Percentiles rank a stretch among this genome's conserved stretches.
phyloP scores from a whole-genome alignment of 2,329 filamentous ascomycete species.

The Penicillium occitanis region DNA sequence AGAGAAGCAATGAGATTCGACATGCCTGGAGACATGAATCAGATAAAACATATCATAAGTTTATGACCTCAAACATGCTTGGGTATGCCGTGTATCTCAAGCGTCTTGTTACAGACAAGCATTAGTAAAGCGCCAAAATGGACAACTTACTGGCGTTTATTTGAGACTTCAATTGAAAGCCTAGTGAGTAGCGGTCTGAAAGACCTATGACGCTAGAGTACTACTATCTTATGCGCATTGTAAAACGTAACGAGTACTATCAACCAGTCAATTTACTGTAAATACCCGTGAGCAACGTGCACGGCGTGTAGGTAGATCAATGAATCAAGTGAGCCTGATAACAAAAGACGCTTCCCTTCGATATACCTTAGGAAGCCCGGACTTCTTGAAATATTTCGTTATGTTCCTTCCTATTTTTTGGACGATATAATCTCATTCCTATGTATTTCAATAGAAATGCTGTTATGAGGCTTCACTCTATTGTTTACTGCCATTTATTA shows the following conservation, averaged over 20 bases:
- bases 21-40: not conserved
- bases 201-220: not conserved
- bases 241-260: not conserved
- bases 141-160: not conserved
- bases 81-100: not conserved
- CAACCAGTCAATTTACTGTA: not conserved
- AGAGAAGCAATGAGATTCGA: not conserved
- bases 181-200: not conserved
- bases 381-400: not conserved
- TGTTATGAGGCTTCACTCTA: not conserved
- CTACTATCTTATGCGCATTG: not conserved
- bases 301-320: not conserved
- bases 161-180: not conserved
- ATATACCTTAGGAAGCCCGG: not conserved
- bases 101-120: not conserved
- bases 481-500: not conserved
- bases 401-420: too few species aligned
- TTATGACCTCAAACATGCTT: not conserved
- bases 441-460: not conserved
- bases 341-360: not conserved
- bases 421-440: too few species aligned
- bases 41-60: not conserved
- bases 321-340: not conserved
- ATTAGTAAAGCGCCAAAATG: not conserved
- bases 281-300: not conserved